These are phyloP conservation scores for Mucor saturninus DNA, from an alignment of 371 early-diverging fungal genomes.

Conservation along the genomic window DNA sequence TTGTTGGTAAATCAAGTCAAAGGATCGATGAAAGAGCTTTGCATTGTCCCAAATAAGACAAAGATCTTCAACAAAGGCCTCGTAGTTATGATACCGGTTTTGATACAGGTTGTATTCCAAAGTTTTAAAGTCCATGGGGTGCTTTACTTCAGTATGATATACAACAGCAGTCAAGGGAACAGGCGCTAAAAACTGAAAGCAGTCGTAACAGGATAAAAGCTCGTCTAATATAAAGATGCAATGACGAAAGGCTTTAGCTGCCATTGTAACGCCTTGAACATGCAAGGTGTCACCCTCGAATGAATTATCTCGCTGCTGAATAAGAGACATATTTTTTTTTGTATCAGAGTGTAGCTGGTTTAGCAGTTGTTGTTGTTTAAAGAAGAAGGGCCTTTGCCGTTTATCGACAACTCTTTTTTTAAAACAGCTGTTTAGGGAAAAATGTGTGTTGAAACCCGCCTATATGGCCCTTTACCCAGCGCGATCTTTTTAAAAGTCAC, in stretches of 20 bases:
- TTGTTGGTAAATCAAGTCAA: conserved; percentile 40
- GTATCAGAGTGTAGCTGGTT: background rate
- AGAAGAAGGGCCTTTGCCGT: background rate
- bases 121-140: conserved; percentile 50
- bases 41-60: conserved; percentile 51
- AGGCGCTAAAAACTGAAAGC: conserved; percentile 43
- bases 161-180: conserved; percentile 34
- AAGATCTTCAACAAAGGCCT: conserved; percentile 43
- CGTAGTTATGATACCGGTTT: conserved; percentile 31
- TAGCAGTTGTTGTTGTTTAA: too few species aligned
- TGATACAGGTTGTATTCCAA: conserved; percentile 36
- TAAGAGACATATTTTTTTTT: conserved; percentile 7
- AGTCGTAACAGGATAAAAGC: conserved; percentile 33
- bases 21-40: conserved; percentile 37
- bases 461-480: too few species aligned
- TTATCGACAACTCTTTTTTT: background rate
- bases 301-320: background rate
- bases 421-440: background rate
- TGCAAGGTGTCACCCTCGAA: background rate
- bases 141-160: conserved; percentile 41
- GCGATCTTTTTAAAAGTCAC: background rate
- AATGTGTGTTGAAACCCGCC: background rate
- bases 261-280: conserved; percentile 13
- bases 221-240: conserved; percentile 44
- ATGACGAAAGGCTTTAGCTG: conserved; percentile 24